Conservation (phyloP, 139 green algal genomes). For the Astrephomene gubernaculifera region DNA sequence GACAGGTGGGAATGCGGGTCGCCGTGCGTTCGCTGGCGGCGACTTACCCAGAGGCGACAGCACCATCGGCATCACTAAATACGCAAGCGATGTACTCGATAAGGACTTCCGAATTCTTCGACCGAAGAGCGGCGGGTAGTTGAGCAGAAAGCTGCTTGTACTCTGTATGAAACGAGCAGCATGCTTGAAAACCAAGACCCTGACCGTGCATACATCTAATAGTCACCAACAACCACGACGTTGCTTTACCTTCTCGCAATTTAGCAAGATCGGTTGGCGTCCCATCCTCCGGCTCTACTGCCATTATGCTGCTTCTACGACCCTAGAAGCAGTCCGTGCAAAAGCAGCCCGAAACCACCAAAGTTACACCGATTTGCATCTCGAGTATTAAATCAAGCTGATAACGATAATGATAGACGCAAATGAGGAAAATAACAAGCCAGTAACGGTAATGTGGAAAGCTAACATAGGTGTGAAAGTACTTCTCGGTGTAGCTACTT, state of each 20-base stretch:
- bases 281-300: neutral
- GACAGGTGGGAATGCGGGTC: no score
- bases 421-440: no score
- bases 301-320: constrained; percentile 2
- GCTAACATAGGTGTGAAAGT: no score
- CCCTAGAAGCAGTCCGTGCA: neutral
- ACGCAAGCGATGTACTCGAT: constrained; percentile 14
- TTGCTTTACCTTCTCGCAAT: constrained; percentile 27
- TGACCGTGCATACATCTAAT: neutral
- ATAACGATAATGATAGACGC: no score
- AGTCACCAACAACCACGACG: no score
- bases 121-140: neutral
- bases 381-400: no score
- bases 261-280: neutral
- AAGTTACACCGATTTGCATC: no score
- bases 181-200: neutral
- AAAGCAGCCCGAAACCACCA: neutral
- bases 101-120: neutral
- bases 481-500: no score
- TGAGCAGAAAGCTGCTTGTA: neutral
- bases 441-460: no score
- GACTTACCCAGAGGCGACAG: constrained; percentile 5
- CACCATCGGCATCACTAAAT: constrained; percentile 23
- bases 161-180: neutral
- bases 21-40: neutral